A percentile compares a stretch with the other conserved stretches of the same genome.
These are phyloP conservation scores for Ramalina intermedia DNA, from an alignment of 495 filamentous ascomycete genomes.

Conservation along the genomic window DNA sequence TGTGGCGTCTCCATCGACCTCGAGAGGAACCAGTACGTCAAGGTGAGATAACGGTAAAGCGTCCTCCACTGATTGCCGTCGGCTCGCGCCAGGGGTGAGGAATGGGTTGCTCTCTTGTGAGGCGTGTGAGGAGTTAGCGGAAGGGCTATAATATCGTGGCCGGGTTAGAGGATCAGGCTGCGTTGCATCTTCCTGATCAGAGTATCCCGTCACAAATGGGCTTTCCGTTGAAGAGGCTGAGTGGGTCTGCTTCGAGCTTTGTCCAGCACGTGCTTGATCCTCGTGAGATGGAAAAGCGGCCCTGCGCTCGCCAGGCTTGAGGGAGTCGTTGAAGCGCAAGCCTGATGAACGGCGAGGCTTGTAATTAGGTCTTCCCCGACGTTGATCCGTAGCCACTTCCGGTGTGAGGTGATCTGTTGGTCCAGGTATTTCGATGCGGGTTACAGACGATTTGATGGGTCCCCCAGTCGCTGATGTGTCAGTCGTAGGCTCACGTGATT, in stretches of 20 bases:
- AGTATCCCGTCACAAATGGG: neutral
- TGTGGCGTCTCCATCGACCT: conserved; percentile 1
- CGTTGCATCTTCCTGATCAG: neutral
- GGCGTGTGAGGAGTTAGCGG: neutral
- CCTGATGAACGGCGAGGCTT: conserved; percentile 23
- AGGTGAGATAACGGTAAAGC: neutral
- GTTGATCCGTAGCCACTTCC: conserved; percentile 13
- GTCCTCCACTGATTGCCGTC: neutral
- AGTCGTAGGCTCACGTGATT: neutral
- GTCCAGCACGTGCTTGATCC: neutral
- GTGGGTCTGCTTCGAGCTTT: neutral
- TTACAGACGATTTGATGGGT: neutral
- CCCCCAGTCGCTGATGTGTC: neutral
- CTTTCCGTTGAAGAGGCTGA: neutral
- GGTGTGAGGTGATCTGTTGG: conserved; percentile 5
- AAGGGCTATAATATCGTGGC: neutral
- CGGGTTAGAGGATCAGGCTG: neutral
- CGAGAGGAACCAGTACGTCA: neutral
- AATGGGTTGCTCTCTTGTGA: conserved; percentile 2
- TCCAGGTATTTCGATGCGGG: conserved; percentile 11
- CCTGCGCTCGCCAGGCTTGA: neutral
- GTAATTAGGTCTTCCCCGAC: conserved; percentile 12
- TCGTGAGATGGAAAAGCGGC: neutral
- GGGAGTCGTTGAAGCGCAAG: conserved; percentile 17
- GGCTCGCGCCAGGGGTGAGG: neutral